Conservation (phyloP, 768 basidiomycete genomes). For the Rhodotorula babjevae region DNA sequence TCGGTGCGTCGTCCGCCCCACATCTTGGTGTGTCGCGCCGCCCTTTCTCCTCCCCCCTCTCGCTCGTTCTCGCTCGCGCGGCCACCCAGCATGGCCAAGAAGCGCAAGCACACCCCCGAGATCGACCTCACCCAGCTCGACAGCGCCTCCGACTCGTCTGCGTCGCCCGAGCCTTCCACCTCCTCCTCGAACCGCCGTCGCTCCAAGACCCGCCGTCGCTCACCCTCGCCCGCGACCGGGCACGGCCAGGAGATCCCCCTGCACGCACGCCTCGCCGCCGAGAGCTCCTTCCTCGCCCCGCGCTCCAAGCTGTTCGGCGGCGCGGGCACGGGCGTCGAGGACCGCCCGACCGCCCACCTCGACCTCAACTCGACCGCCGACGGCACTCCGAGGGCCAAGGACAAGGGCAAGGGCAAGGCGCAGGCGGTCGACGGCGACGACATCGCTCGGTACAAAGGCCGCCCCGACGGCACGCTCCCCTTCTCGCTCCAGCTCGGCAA, state of each 20-base stretch:
- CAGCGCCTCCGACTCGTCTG: not conserved
- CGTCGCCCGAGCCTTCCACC: too few species aligned
- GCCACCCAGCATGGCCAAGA: not conserved
- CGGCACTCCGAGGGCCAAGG: not conserved
- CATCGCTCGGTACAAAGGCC: not conserved
- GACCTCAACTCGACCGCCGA: not conserved
- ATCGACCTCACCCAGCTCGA: not conserved
- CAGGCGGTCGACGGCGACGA: not conserved
- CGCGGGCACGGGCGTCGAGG: not conserved
- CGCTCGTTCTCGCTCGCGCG: too few species aligned
- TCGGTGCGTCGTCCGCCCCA: not conserved
- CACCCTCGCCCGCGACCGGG: too few species aligned
- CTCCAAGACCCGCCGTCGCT: too few species aligned
- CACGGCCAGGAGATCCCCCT: too few species aligned
- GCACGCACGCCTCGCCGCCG: not conserved
- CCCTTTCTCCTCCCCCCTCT: too few species aligned
- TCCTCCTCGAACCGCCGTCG: not conserved
- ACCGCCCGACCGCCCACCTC: not conserved
- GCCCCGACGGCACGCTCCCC: not conserved
- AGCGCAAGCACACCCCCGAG: not conserved
- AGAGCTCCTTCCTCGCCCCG: not conserved
- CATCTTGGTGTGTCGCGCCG: too few species aligned
- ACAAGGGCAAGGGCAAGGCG: not conserved
- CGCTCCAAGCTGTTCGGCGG: not conserved
- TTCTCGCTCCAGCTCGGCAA: not conserved